Base-by-base conservation (phyloP, 345 rosid species). In the Populus simonii region DNA sequence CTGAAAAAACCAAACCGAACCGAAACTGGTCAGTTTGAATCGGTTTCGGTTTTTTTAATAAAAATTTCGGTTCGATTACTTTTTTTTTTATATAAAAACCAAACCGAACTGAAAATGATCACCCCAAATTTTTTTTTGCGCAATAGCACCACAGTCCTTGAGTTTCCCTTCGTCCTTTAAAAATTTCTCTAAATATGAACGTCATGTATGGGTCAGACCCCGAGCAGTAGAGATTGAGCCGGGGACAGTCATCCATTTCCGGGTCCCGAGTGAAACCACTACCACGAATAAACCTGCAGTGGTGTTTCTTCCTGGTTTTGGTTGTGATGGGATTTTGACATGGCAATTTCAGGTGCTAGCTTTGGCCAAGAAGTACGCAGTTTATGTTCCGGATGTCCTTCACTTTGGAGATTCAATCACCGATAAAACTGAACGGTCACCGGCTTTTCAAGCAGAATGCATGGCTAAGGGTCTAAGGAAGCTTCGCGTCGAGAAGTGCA, bases 341-440 rank as follows among this genome's bases (percentile, higher is more conserved):
- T 86, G 92, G 89, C 84, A 79, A 41, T 73, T 82, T 75, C 90
- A 89, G 72, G 86, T 71, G 27, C 73, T 80, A 3, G 76, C 84
- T 12, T 66, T 88, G 23, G 75, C 86, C 7, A 66, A 57, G 43
- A 59, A 63, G 1, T 89, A 88, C 53, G 72, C 80, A 0, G 86
- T 88, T 62, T 88, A 88, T 71, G 87, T 86, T 5, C 89, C 89
- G 0, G 89, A 89, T 82, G 38, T 89, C 8, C 70, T 86, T 43
- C 86, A 86, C 87, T 89, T 88, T 38, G 92, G 89, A 0, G 78
- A 72, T 25, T 89, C 92, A 2, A 5, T 75, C 81, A 88, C 91
- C 6, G 75, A 76, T 29, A 69, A 66, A 16, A 0, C 63, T 0
- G 76, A 80, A 6, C 66, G 89, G 76, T 71, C 89, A 31, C 78